phyloP scores from a whole-genome alignment of 2,329 filamentous ascomycete species.

The Leptographium galeiforme region DNA sequence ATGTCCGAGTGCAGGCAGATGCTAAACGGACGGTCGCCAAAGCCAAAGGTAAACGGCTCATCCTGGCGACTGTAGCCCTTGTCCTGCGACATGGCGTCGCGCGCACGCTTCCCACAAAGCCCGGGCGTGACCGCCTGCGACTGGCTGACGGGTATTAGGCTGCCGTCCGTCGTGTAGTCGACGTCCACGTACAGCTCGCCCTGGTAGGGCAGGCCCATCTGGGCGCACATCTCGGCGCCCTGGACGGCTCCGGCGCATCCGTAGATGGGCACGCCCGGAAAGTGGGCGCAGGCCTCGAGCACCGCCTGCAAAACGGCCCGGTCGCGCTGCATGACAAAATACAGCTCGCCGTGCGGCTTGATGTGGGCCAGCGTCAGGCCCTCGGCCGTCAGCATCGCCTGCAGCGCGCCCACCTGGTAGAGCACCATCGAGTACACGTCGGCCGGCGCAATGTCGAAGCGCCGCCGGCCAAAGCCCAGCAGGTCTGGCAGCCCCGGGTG shows the following conservation, averaged over 20 bases:
- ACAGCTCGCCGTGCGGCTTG: constrained; percentile 1
- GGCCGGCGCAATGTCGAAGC: neutral
- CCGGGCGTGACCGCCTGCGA: constrained; percentile 33
- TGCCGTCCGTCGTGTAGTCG: constrained; percentile 15
- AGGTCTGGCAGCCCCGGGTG: constrained; percentile 25
- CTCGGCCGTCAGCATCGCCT: neutral
- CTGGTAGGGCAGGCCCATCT: constrained; percentile 15
- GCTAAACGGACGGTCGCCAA: constrained; percentile 27
- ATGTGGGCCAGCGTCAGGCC: neutral
- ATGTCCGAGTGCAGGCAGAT: constrained; percentile 34
- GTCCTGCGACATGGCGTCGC: constrained; percentile 18
- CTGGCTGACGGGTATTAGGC: constrained; percentile 29
- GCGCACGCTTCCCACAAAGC: too few species aligned
- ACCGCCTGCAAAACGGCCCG: constrained; percentile 14
- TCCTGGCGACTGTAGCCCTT: constrained; percentile 26
- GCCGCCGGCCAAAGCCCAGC: constrained; percentile 1
- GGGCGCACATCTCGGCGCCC: constrained; percentile 7
- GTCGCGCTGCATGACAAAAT: constrained; percentile 30
- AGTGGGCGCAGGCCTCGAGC: constrained; percentile 12
- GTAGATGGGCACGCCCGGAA: constrained; percentile 13
- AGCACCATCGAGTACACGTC: neutral
- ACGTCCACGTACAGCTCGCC: constrained; percentile 17
- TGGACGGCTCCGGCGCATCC: constrained; percentile 15
- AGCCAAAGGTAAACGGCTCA: constrained; percentile 21
- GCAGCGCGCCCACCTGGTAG: constrained; percentile 2